These are phyloP conservation scores for Calocera cornea DNA, from an alignment of 768 basidiomycete genomes.

Conservation along the genomic window DNA sequence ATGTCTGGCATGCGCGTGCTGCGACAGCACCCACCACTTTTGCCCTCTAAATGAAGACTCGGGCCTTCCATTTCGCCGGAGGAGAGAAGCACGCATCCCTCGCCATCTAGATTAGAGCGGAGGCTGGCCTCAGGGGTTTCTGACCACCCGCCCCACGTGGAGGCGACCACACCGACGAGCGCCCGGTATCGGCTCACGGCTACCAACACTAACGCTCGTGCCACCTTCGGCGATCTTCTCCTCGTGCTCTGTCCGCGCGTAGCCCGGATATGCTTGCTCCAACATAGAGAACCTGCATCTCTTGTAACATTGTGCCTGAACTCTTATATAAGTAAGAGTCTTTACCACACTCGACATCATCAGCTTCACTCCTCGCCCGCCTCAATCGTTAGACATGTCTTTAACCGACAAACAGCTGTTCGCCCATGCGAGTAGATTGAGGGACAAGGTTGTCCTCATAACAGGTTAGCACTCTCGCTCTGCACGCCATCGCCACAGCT, in stretches of 20 bases:
- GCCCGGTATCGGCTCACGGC: neutral
- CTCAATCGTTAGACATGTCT: neutral
- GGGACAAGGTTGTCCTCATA: slow-evolving; percentile 38
- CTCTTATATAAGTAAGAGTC: neutral
- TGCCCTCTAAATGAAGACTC: neutral
- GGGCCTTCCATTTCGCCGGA: neutral
- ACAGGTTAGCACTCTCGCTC: slow-evolving; percentile 29
- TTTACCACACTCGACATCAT: neutral
- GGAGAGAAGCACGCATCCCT: neutral
- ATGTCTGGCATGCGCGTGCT: neutral
- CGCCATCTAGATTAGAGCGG: neutral
- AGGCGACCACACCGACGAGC: neutral
- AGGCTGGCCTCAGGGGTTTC: neutral
- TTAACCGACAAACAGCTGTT: slow-evolving; percentile 34
- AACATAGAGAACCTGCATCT: neutral
- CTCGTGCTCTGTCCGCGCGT: neutral
- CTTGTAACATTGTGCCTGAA: neutral
- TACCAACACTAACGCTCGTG: slow-evolving; percentile 1
- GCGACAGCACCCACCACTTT: neutral
- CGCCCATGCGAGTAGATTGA: slow-evolving; percentile 29
- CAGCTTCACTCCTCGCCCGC: neutral
- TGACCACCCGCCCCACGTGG: neutral
- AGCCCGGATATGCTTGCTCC: neutral
- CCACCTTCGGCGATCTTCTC: neutral
- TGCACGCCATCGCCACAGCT: neutral